Base-by-base conservation (phyloP, 2,329 filamentous ascomycete species). In the Aspergillus sp. region DNA sequence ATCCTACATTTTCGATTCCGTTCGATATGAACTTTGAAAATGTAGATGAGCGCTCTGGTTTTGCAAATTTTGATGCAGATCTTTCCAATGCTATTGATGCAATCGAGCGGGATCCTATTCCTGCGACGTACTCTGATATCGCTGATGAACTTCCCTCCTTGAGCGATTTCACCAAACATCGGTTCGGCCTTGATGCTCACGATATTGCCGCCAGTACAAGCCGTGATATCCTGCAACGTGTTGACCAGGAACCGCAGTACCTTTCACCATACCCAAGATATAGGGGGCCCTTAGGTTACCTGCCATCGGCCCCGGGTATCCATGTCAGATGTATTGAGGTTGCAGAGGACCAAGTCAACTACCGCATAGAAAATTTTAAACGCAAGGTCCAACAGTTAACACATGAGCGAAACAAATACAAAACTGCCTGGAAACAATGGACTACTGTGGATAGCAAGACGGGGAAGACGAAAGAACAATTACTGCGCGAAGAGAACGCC, bases 261-360 rank as follows among this genome's bases (percentile, higher is more conserved):
- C 41, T 57, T 5, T 66, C 63, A 1, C 64, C 64, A 6, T 67
- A 66, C 44, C 59, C 59, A 11, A 40, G 37, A 12, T 50, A 53
- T 27, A 50, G 52, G 10, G 57, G 59, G 2, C 47, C 47, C 7
- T 39, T 64, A 26, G 58, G 55, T 2, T 63, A 63, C 39, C 46
- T 60, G 36, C 59, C 59, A 28, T 66, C 64, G 5, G 45, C 60
- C 7, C 62, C 62, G 5, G 45, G 30, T 3, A 37, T 62, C 26
- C 61, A 66, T 39, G 51, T 58, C 30, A 57, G 51, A 43, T 60
- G 45, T 8, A 50, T 62, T 19, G 52, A 59, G 40, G 52, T 59
- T 13, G 49, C 52, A 3, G 45, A 58, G 8, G 50, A 57, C 5
- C 50, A 49, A 8, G 44, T 58, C n/a, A 48, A 50, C 10, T 13